A percentile compares a stretch with the other conserved stretches of the same genome.
phyloP scores from a whole-genome alignment of 164 flowering plant genomes.

The Vitis amurensis region DNA sequence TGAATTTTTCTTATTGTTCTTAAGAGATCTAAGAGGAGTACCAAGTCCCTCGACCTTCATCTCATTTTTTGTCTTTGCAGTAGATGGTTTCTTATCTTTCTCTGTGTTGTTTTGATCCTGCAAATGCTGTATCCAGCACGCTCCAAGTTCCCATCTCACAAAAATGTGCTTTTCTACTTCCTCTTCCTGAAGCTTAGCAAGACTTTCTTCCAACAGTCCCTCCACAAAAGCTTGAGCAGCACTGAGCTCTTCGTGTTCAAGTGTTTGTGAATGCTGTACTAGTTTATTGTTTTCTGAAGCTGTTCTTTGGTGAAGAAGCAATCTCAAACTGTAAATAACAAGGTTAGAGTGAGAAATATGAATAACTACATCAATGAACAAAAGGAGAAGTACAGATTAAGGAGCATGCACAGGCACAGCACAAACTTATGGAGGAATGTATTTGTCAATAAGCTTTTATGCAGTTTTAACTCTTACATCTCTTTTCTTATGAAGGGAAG shows the following conservation, averaged over 20 bases:
- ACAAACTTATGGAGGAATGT: too few species aligned
- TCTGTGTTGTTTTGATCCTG: constrained; percentile 90
- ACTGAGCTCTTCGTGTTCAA: constrained; percentile 55
- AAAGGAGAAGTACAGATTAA: neutral
- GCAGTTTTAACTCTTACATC: too few species aligned
- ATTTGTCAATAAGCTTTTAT: too few species aligned
- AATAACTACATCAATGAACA: neutral
- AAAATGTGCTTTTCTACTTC: constrained; percentile 40
- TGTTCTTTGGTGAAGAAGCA: constrained; percentile 67
- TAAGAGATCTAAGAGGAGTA: constrained; percentile 70
- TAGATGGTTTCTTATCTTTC: constrained; percentile 76
- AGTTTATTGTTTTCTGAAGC: constrained; percentile 46
- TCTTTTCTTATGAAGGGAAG: neutral
- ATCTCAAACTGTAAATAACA: constrained; percentile 66
- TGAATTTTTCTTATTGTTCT: constrained; percentile 60
- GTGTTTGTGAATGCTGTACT: constrained; percentile 22
- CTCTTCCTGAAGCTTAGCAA: constrained; percentile 71
- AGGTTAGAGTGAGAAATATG: neutral
- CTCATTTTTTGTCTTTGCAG: constrained; percentile 67
- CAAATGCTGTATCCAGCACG: constrained; percentile 98
- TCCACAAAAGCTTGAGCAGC: constrained; percentile 58
- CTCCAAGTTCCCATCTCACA: constrained; percentile 99
- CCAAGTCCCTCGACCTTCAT: constrained; percentile 97
- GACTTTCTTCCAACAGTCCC: constrained; percentile 73
- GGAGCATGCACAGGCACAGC: constrained; percentile 1